phyloP scores from a whole-genome alignment of 2,329 filamentous ascomycete species.

The Pyricularia sp. region DNA sequence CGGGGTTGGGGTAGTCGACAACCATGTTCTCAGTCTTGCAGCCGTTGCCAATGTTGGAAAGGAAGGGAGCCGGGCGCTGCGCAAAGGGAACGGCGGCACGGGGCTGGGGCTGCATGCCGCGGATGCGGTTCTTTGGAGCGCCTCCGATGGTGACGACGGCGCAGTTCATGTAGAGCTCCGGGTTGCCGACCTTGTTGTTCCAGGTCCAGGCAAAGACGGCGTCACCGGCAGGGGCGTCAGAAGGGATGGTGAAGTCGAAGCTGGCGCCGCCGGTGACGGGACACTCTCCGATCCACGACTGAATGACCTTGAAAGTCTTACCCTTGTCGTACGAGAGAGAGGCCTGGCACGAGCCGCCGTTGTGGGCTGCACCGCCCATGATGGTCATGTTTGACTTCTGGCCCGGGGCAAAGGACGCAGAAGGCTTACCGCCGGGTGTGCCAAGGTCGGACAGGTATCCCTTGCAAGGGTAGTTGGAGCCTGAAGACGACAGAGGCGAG shows the following conservation, averaged over 20 bases:
- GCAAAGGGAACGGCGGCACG: background rate
- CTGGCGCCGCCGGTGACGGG: constrained; percentile 32
- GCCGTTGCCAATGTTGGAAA: constrained; percentile 5
- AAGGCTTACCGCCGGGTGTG: constrained; percentile 37
- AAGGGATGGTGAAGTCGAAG: constrained; percentile 59
- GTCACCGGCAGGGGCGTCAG: constrained; percentile 46
- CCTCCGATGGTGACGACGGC: constrained; percentile 55
- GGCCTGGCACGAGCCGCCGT: constrained; percentile 67
- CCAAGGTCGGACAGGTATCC: constrained; percentile 43
- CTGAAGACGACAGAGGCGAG: constrained; percentile 49
- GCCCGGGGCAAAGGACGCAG: constrained; percentile 55
- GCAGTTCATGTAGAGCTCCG: constrained; percentile 84
- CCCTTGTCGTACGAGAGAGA: constrained; percentile 66
- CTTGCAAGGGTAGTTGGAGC: constrained; percentile 70
- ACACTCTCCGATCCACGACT: constrained; percentile 46
- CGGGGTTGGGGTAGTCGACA: constrained; percentile 4
- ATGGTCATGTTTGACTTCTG: constrained; percentile 53
- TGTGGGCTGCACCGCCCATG: constrained; percentile 51
- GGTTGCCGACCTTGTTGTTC: constrained; percentile 68
- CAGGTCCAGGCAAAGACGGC: constrained; percentile 68
- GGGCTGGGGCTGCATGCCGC: background rate
- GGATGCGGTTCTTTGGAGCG: constrained; percentile 15
- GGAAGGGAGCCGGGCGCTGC: constrained; percentile 1
- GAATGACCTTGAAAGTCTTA: constrained; percentile 56
- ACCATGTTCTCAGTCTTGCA: constrained; percentile 6